Percentiles rank a stretch among this genome's conserved stretches.
Evolutionary conservation across 129 eudicot genomes (phyloP).

Genomic region (Helichrysum umbraculigerum): DNA sequence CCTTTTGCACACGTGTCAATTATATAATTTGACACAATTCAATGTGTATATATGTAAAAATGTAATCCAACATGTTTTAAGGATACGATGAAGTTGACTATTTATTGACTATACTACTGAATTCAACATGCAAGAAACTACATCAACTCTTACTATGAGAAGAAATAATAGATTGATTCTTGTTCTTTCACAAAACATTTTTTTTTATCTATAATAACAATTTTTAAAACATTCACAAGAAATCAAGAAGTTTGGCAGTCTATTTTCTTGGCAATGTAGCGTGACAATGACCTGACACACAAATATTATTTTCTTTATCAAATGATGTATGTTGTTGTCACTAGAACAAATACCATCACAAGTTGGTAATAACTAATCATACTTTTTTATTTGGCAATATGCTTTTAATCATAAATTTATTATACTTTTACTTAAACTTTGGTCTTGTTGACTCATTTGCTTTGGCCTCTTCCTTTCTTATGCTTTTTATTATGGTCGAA

Average conservation of each 20-base stretch:
- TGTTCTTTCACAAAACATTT: neutral
- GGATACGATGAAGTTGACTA: neutral
- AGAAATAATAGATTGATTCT: constrained; percentile 31
- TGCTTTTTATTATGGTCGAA: neutral
- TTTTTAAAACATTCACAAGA: neutral
- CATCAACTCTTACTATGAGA: neutral
- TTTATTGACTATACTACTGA: too few relatives aligned
- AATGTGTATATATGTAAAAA: neutral
- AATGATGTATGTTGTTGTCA: constrained; percentile 25
- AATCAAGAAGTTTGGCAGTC: constrained; percentile 14
- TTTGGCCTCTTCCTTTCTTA: neutral
- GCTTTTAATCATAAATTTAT: constrained; percentile 22
- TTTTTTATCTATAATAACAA: neutral
- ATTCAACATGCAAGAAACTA: too few relatives aligned
- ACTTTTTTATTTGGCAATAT: constrained; percentile 19
- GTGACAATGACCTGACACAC: constrained; percentile 27
- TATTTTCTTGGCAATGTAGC: constrained; percentile 1
- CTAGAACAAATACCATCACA: constrained; percentile 32
- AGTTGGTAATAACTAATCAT: constrained; percentile 25
- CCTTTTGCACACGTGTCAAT: constrained; percentile 21
- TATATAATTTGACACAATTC: neutral
- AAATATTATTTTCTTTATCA: constrained; percentile 16
- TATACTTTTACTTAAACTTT: constrained; percentile 10
- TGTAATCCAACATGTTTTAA: neutral
- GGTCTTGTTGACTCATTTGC: constrained; percentile 2